These are phyloP conservation scores for Rubia tinctorum DNA, from an alignment of 305 asterid species.

Conservation along the genomic window DNA sequence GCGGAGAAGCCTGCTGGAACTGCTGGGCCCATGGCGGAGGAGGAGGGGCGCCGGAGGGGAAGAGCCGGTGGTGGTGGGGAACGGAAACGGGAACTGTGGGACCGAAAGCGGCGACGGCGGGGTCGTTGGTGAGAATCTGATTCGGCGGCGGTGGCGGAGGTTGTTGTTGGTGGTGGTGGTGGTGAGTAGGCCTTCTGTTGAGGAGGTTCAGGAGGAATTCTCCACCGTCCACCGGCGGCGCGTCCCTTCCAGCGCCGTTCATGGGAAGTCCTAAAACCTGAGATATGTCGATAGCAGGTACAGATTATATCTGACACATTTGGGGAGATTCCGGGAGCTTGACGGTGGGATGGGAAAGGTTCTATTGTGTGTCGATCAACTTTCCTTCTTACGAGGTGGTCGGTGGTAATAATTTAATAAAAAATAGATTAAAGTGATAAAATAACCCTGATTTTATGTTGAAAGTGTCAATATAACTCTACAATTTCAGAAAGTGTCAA, in stretches of 20 bases:
- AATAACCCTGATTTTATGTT: too few species aligned
- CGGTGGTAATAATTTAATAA: too few species aligned
- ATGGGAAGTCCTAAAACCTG: conserved; percentile 19
- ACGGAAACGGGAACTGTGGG: conserved; percentile 32
- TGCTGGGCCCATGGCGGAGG: conserved; percentile 27
- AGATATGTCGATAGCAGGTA: neutral
- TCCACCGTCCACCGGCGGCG: conserved; percentile 58
- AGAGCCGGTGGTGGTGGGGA: conserved; percentile 20
- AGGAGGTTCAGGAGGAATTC: conserved; percentile 82
- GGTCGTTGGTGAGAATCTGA: conserved; percentile 53
- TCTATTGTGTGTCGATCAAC: neutral
- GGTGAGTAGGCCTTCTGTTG: conserved; percentile 33
- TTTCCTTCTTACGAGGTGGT: neutral
- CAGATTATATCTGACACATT: neutral
- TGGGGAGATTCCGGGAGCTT: neutral
- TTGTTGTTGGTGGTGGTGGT: neutral
- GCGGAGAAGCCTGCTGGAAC: conserved; percentile 29
- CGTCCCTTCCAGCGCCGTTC: conserved; percentile 61
- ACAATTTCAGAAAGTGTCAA: too few species aligned
- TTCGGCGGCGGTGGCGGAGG: conserved; percentile 19
- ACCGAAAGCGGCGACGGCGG: conserved; percentile 85
- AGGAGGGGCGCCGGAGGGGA: conserved; percentile 2
- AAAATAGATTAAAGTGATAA: too few species aligned
- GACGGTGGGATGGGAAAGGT: neutral
- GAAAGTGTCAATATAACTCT: too few species aligned